Evolutionary conservation across 495 filamentous ascomycete species (phyloP).

Genomic region (Beverwykella pulmonaria): DNA sequence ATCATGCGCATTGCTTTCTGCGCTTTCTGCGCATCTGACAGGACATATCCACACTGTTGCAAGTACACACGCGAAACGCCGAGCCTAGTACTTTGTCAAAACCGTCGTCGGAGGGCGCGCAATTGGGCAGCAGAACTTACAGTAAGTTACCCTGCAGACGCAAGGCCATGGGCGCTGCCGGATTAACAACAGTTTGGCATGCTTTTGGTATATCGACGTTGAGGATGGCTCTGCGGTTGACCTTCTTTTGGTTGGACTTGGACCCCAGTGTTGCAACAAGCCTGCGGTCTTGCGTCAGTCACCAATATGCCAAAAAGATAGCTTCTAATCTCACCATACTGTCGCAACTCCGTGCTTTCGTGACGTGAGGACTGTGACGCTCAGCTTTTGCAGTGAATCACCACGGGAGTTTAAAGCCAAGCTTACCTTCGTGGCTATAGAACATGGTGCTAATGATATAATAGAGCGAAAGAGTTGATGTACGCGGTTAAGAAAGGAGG

Average conservation of each 20-base stretch:
- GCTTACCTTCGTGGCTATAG: constrained; percentile 86
- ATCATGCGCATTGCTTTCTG: constrained; percentile 71
- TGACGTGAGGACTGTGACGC: constrained; percentile 73
- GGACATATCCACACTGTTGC: constrained; percentile 84
- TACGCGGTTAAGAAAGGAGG: constrained; percentile 7
- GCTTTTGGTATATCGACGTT: constrained; percentile 85
- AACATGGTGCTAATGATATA: constrained; percentile 65
- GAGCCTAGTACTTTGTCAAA: constrained; percentile 55
- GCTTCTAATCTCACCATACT: constrained; percentile 68
- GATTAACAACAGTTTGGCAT: constrained; percentile 81
- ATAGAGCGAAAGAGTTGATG: not conserved
- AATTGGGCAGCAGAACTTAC: constrained; percentile 44
- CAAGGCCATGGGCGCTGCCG: constrained; percentile 85
- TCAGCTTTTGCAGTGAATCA: constrained; percentile 26
- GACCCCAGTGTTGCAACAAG: constrained; percentile 87
- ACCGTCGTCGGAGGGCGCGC: not conserved
- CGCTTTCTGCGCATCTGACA: constrained; percentile 75
- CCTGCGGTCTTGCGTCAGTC: constrained; percentile 54
- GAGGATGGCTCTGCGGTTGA: constrained; percentile 85
- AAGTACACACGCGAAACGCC: constrained; percentile 82
- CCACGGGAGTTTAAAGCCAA: constrained; percentile 5
- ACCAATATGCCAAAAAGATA: too few relatives aligned
- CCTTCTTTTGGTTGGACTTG: constrained; percentile 68
- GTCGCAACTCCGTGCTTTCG: constrained; percentile 90
- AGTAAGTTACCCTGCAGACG: constrained; percentile 90